Conservation (phyloP, 768 basidiomycete genomes). For the Psilocybe cubensis region DNA sequence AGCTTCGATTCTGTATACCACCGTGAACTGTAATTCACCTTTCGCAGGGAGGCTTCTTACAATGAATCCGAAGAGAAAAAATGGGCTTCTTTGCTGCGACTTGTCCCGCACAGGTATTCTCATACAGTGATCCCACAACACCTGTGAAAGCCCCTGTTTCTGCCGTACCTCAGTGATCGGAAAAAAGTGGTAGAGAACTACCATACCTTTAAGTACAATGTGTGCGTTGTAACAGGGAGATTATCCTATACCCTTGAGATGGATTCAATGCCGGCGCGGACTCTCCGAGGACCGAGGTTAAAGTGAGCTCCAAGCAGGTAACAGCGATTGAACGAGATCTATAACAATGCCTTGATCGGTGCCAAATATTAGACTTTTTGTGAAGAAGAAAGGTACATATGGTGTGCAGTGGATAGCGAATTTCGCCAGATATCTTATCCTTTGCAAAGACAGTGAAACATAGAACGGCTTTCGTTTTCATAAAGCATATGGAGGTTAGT, state of each 20-base stretch:
- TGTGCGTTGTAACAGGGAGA: not conserved
- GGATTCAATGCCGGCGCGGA: not conserved
- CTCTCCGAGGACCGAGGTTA: not conserved
- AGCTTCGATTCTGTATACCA: not conserved
- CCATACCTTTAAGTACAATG: not conserved
- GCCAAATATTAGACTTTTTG: not conserved
- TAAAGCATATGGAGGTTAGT: not conserved
- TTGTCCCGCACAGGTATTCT: not conserved
- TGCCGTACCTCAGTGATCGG: not conserved
- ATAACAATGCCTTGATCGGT: not conserved
- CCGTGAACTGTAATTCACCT: not conserved
- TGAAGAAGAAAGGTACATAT: not conserved
- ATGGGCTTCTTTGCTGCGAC: not conserved
- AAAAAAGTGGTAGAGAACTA: not conserved
- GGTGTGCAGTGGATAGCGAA: not conserved
- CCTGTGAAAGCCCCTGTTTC: not conserved
- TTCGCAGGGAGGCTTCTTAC: not conserved
- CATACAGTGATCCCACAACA: not conserved
- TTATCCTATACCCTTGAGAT: not conserved
- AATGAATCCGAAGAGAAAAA: not conserved
- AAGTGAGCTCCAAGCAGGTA: not conserved
- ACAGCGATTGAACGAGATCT: not conserved
- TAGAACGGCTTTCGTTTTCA: not conserved
- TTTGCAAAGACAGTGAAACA: not conserved
- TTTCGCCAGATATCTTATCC: not conserved